Conservation (phyloP, 768 basidiomycete genomes). For the Boletus eberwhitei region DNA sequence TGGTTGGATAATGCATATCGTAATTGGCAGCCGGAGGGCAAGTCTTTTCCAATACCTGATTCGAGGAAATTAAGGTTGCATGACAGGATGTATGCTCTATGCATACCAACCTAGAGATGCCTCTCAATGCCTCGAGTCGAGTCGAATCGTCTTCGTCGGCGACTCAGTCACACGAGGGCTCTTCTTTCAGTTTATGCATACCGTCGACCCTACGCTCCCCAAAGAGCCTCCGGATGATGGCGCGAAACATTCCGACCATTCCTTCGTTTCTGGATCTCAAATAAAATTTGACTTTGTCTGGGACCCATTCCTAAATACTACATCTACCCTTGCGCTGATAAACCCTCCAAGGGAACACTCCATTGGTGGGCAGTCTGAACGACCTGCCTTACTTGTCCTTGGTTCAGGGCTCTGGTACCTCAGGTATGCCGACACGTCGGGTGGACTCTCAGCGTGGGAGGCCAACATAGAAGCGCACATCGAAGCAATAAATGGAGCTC, state of each 20-base stretch:
- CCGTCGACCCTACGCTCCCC: conserved; percentile 57
- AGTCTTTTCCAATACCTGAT: conserved; percentile 25
- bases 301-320: conserved; percentile 86
- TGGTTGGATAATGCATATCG: conserved; percentile 68
- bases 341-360: conserved; percentile 8
- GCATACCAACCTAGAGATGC: conserved; percentile 56
- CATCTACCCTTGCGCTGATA: conserved; percentile 49
- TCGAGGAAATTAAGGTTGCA: conserved; percentile 7
- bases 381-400: conserved; percentile 70
- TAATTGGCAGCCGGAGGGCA: conserved; percentile 88
- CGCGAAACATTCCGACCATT: conserved; percentile 68
- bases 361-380: conserved; percentile 13
- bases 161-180: conserved; percentile 80
- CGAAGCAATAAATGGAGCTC: conserved; percentile 38
- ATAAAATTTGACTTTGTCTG: conserved; percentile 62
- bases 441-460: conserved; percentile 79
- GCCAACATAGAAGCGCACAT: conserved; percentile 68
- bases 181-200: conserved; percentile 70
- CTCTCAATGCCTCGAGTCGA: conserved; percentile 51
- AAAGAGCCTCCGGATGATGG: conserved; percentile 50
- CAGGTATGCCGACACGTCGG: conserved; percentile 65
- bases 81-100: conserved; percentile 76
- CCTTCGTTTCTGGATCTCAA: conserved; percentile 42
- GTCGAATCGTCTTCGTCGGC: conserved; percentile 72
- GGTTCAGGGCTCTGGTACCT: conserved; percentile 92